These are phyloP conservation scores for Lumnitzera littorea DNA, from an alignment of 345 rosid genomes.

Conservation along the genomic window DNA sequence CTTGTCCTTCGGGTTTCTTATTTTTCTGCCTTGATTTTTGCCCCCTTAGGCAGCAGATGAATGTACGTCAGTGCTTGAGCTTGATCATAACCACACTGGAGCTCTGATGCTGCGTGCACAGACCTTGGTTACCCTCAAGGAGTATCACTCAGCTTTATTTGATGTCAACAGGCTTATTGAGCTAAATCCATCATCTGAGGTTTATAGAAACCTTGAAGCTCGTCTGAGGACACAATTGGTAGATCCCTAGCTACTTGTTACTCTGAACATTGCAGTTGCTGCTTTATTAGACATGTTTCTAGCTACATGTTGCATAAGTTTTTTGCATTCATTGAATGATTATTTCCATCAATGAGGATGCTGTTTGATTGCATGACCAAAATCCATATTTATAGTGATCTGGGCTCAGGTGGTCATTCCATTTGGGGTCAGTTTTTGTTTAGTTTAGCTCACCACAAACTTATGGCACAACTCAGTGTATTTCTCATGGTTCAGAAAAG, in stretches of 20 bases:
- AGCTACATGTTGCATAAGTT: background rate
- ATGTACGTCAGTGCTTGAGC: conserved; percentile 90
- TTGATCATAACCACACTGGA: conserved; percentile 78
- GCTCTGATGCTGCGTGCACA: conserved; percentile 93
- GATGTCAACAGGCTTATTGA: conserved; percentile 86
- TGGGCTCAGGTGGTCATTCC: too few species aligned
- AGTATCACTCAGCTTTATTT: conserved; percentile 76
- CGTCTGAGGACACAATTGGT: conserved; percentile 92
- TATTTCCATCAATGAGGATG: too few species aligned
- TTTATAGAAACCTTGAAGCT: conserved; percentile 69
- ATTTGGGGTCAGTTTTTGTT: too few species aligned
- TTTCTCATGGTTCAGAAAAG: too few species aligned
- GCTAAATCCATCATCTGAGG: conserved; percentile 74
- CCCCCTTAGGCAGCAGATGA: conserved; percentile 74
- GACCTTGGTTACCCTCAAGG: conserved; percentile 79
- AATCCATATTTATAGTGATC: too few species aligned
- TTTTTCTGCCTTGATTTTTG: conserved; percentile 8
- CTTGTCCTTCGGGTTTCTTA: conserved; percentile 1
- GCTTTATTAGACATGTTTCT: background rate
- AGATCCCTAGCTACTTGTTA: conserved; percentile 11
- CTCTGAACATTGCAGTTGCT: background rate
- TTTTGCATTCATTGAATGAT: too few species aligned
- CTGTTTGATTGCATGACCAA: too few species aligned
- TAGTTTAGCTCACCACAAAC: too few species aligned
- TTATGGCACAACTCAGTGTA: too few species aligned